A percentile compares a stretch with the other conserved stretches of the same genome.
These are phyloP conservation scores for Apodospora peruviana DNA, from an alignment of 495 filamentous ascomycete species.

Conservation along the genomic window DNA sequence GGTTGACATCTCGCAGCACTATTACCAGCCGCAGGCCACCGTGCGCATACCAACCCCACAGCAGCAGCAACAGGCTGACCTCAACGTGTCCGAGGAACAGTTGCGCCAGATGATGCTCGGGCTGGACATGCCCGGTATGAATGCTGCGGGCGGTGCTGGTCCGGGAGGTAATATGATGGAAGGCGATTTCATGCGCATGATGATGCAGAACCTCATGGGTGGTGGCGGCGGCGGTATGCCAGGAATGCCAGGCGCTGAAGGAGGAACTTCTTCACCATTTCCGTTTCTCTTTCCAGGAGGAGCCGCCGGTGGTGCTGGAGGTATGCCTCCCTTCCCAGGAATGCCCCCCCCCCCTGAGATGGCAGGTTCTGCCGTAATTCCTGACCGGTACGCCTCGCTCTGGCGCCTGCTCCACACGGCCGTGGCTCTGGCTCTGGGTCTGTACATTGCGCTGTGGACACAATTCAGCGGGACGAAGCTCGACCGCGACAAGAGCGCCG, in stretches of 20 bases:
- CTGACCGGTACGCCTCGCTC: constrained; percentile 46
- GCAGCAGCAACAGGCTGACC: constrained; percentile 10
- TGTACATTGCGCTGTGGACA: constrained; percentile 63
- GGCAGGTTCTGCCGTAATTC: constrained; percentile 21
- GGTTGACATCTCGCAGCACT: constrained; percentile 64
- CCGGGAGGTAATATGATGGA: constrained; percentile 11
- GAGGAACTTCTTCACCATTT: constrained; percentile 1
- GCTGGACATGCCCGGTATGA: constrained; percentile 17
- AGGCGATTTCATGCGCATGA: constrained; percentile 29
- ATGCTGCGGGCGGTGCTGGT: background rate
- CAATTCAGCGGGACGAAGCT: constrained; percentile 56
- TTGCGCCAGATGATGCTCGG: constrained; percentile 44
- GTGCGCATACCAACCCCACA: constrained; percentile 20
- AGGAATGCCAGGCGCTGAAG: constrained; percentile 1
- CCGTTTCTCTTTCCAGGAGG: constrained; percentile 7
- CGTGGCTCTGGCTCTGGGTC: constrained; percentile 62
- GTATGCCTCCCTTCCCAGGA: constrained; percentile 16
- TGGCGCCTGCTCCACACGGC: constrained; percentile 76
- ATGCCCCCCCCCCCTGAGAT: constrained; percentile 25
- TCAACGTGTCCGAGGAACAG: constrained; percentile 28
- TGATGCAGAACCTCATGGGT: constrained; percentile 27
- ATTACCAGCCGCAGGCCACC: constrained; percentile 41
- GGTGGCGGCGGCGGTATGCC: constrained; percentile 12
- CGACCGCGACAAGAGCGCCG: constrained; percentile 27
- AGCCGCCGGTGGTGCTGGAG: constrained; percentile 12